Conservation (phyloP, 805 yeast species). For the Spencermartinsiella europaea region DNA sequence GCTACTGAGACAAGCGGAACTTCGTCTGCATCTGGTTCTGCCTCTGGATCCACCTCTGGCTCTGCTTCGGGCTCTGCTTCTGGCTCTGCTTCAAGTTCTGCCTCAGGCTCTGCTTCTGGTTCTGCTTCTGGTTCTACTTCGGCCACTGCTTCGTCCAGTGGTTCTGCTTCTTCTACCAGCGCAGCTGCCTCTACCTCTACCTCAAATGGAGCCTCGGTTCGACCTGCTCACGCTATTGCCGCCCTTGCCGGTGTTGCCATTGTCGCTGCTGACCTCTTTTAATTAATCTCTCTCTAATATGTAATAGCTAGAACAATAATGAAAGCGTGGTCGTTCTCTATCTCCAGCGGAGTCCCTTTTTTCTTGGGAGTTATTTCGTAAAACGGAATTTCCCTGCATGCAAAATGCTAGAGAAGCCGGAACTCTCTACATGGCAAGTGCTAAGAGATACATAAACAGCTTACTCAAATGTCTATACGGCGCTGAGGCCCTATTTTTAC, state of each 20-base stretch:
- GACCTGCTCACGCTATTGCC: neutral
- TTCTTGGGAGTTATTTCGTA: no score
- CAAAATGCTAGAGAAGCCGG: conserved; percentile 23
- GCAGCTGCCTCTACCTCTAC: conserved; percentile 1
- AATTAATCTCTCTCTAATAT: neutral
- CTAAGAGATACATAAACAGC: no score
- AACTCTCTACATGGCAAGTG: no score
- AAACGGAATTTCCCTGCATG: conserved; percentile 25
- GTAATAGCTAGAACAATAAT: neutral
- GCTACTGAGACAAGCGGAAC: conserved; percentile 10
- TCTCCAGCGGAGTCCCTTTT: no score
- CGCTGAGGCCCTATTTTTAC: no score
- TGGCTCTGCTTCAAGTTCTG: conserved; percentile 13
- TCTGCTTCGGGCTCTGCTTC: conserved; percentile 8
- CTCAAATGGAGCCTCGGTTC: conserved; percentile 1
- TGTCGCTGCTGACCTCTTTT: conserved; percentile 7
- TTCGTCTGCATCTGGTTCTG: conserved; percentile 13
- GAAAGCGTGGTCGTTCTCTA: neutral
- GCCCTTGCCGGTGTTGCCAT: conserved; percentile 7
- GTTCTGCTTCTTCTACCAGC: conserved; percentile 3
- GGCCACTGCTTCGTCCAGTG: neutral
- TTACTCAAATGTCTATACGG: no score
- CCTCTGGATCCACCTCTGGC: conserved; percentile 11
- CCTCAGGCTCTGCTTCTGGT: conserved; percentile 5
- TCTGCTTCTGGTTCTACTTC: conserved; percentile 9